A percentile compares a stretch with the other conserved stretches of the same genome.
These are phyloP conservation scores for Suillus cothurnatus DNA, from an alignment of 768 basidiomycete species.

Conservation along the genomic window DNA sequence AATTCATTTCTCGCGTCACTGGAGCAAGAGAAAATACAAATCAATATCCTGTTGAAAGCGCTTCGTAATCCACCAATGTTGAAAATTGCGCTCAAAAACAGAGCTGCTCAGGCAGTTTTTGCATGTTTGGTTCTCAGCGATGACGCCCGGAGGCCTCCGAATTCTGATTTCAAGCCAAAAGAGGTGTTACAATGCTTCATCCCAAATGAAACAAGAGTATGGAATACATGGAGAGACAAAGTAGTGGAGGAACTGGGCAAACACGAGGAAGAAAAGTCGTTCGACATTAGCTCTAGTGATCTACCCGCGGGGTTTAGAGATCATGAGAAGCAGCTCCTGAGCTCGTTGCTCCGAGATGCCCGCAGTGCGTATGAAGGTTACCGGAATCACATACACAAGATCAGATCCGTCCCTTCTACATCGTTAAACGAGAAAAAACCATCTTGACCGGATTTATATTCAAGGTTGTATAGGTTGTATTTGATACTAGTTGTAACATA, in stretches of 20 bases:
- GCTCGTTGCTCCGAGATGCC: conserved; percentile 1
- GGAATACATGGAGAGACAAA: conserved; percentile 30
- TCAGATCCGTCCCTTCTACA: neutral
- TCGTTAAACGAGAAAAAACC: neutral
- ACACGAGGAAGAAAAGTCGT: conserved; percentile 10
- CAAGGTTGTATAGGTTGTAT: neutral
- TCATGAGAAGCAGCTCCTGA: neutral
- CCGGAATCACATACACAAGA: neutral
- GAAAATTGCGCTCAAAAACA: conserved; percentile 21
- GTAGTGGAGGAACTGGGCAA: conserved; percentile 20
- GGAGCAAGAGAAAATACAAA: conserved; percentile 37
- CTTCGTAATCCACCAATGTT: conserved; percentile 17
- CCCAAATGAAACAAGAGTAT: conserved; percentile 31
- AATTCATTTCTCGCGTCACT: conserved; percentile 39
- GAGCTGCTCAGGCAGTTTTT: conserved; percentile 22
- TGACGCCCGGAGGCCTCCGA: neutral
- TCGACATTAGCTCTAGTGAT: neutral
- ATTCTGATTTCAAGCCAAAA: conserved; percentile 9
- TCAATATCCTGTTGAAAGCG: conserved; percentile 17
- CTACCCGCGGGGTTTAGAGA: neutral
- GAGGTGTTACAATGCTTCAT: conserved; percentile 19
- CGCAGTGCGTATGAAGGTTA: conserved; percentile 3
- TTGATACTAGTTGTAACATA: neutral
- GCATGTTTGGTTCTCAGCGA: conserved; percentile 25
- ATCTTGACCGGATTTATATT: neutral